phyloP scores from a whole-genome alignment of 2,329 filamentous ascomycete genomes.

The Kalmusia sp. region DNA sequence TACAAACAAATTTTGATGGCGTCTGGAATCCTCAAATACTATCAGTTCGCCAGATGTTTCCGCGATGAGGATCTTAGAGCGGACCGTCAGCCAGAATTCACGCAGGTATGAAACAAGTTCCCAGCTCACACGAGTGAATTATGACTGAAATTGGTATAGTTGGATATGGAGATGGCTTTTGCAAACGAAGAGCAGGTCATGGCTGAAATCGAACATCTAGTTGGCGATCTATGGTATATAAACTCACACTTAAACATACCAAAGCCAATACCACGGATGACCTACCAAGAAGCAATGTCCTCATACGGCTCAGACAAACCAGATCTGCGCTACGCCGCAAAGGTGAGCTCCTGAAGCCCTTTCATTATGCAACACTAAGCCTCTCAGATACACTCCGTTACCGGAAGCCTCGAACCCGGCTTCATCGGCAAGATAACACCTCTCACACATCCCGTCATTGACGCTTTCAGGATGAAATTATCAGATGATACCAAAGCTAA shows the following conservation, averaged over 20 bases:
- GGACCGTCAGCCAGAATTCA: slow-evolving; percentile 96
- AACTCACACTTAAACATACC: slow-evolving; percentile 54
- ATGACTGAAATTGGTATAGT: slow-evolving; percentile 52
- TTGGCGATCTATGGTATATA: slow-evolving; percentile 62
- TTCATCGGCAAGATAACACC: slow-evolving; percentile 79
- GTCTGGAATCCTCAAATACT: slow-evolving; percentile 81
- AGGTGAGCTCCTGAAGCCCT: slow-evolving; percentile 53
- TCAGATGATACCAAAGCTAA: slow-evolving; percentile 61
- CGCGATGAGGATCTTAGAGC: slow-evolving; percentile 92
- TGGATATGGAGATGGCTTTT: slow-evolving; percentile 95
- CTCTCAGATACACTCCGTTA: slow-evolving; percentile 69
- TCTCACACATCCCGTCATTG: slow-evolving; percentile 72
- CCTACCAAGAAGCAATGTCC: slow-evolving; percentile 80
- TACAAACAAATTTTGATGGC: slow-evolving; percentile 99
- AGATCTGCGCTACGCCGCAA: slow-evolving; percentile 76
- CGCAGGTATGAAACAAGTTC: slow-evolving; percentile 66
- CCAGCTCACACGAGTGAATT: background rate
- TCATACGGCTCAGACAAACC: slow-evolving; percentile 91
- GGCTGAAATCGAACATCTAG: slow-evolving; percentile 60
- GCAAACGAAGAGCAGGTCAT: slow-evolving; percentile 75
- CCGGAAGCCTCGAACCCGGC: slow-evolving; percentile 66
- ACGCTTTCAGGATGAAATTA: slow-evolving; percentile 74
- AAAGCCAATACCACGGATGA: slow-evolving; percentile 63
- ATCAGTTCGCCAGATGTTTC: slow-evolving; percentile 93
- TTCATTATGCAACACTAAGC: slow-evolving; percentile 25